Evolutionary conservation across 352 stramenopile genomes (phyloP), one percentile per base, ranked within the genome.

Genomic region (Globisporangium parvum): DNA sequence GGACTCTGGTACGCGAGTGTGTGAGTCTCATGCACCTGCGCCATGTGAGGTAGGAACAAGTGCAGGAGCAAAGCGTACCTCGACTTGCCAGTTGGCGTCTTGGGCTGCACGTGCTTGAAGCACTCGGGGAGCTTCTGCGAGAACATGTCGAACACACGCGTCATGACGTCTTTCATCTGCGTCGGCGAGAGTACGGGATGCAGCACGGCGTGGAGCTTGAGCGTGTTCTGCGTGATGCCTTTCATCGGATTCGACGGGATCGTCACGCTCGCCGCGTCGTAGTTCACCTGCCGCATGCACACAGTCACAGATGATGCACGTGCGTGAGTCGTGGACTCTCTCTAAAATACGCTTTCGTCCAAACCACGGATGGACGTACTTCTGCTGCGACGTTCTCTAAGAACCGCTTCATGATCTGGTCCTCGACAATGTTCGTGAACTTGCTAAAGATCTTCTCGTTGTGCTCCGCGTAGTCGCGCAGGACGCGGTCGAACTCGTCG

Each of bases 391-490:
- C 69, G 35, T 90, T 89, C 52, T 93, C 82, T 46, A 95, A 49
- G 51, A 87, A 90, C 5, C 95, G 79, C 60, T 98, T 96, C 69
- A 99, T 95, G 65, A 98, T 98, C 59, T 94, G 84, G 54, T 98
- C 93, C 63, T 96, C 94, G 53, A 99, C 96, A 52, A 99, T 98
- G 52, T 80, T 96, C 0, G 97, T 97, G 71, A 99, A 98, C 64
- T 98, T 99, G 65, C 83, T 96, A 51, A 98, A 88, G 63, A 99
- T 98, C 62, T 98, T 98, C 67, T 98, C 91, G 61, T 95, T 96
- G 71, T 99, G 96, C 53, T 98, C 96, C 6, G 80, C 78, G 60
- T 98, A 98, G 67, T 98, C 96, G 51, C 89, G 83, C 62, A 96
- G 71, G 12, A 98, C 96, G 47, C 91, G 93, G 61, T 99, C 96